Base-by-base conservation (phyloP, 2,329 filamentous ascomycete species). In the Triangularia verruculosa region DNA sequence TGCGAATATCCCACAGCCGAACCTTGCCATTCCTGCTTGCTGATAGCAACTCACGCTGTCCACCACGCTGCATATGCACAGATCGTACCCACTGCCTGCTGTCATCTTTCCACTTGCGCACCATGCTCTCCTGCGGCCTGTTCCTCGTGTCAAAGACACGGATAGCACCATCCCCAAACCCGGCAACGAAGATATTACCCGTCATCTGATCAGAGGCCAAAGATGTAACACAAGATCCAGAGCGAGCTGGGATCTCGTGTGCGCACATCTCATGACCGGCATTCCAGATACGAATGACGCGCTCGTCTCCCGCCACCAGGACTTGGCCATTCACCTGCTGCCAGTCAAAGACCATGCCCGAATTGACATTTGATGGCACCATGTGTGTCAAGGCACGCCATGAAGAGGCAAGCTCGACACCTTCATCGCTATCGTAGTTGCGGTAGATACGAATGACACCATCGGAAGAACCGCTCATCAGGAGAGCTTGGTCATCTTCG, bases 171-270 rank as follows among this genome's bases (percentile, higher is more conserved):
- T 99, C 96, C 17, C 95, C 95, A 72, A 98, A 99, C 2, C 95
- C 95, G 47, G 95, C 95, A 11, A 97, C 91, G 72, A 99, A 97
- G 54, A 97, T 88, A 72, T 97, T 93, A 52, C 95, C 95, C 59
- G 96, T 96, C 77, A 99, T 96, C 81, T 98, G 95, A 76, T 99
- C 95, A 15, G 93, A 97, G 2, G 95, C 98, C 67, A 99, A 80
- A 8, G 93, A 96, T 4, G 95, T 99, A 66, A 99, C 95, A 75
- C 94, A 98, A 15, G 93, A 96, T 32, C 93, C 93, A 0, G 94
- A 97, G 32, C 95, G 89, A 11, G 95, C 95, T 32, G 93, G 93
- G 59, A 99, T 97, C 74, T 99, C 95, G 80, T 89, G 91, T 60
- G 92, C 86, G 78, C 94, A 98, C 39, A 95, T 89, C 80, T 99